A percentile compares a stretch with the other conserved stretches of the same genome.
These are phyloP conservation scores for Alectoria sarmentosa DNA, from an alignment of 495 filamentous ascomycete genomes.

Conservation along the genomic window DNA sequence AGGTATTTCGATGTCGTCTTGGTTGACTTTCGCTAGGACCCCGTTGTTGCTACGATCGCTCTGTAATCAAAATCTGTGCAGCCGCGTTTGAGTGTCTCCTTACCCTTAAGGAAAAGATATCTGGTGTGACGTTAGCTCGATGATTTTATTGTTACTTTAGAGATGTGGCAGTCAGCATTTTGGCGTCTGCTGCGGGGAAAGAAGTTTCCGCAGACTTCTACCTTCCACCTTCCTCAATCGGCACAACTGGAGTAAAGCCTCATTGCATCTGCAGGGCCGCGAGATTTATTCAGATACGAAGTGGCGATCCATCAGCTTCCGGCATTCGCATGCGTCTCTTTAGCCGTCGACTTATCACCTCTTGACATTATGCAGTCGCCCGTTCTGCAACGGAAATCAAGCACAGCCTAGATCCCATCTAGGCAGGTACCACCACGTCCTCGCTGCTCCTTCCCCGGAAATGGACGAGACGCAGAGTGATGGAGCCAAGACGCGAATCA, in stretches of 20 bases:
- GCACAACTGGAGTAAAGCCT: neutral
- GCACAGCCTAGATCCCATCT: neutral
- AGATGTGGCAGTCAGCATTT: neutral
- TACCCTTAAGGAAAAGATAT: neutral
- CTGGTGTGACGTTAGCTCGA: too few relatives aligned
- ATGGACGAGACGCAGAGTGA: neutral
- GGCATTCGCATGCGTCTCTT: neutral
- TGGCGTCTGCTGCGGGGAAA: conserved; percentile 1
- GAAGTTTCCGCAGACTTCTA: neutral
- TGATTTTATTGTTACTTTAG: too few relatives aligned
- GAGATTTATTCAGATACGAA: neutral
- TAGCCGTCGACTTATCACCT: neutral
- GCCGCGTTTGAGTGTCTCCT: neutral
- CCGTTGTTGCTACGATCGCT: neutral
- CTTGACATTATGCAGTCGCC: neutral
- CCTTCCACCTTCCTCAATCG: conserved; percentile 19
- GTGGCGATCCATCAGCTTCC: neutral
- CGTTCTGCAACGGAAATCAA: neutral
- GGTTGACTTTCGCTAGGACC: neutral
- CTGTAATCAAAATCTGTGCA: neutral
- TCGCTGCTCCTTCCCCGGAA: neutral
- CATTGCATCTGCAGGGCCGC: neutral
- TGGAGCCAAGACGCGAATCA: neutral
- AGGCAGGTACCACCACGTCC: neutral
- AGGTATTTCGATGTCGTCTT: neutral